These are phyloP conservation scores for Bertia moriformis DNA, from an alignment of 2,329 filamentous ascomycete genomes.

Conservation along the genomic window DNA sequence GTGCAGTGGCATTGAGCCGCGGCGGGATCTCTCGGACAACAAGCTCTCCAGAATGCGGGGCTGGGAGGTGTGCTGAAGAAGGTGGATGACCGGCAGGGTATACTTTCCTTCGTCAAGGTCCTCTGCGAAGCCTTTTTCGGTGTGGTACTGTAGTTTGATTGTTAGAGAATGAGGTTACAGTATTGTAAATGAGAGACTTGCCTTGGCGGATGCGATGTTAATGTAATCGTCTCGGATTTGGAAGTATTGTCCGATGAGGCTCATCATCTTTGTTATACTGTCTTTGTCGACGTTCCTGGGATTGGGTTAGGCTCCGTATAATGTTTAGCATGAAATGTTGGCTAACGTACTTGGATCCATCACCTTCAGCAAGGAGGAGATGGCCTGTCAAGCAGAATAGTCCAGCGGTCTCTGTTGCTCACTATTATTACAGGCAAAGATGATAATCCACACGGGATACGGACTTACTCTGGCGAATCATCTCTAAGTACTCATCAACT, in stretches of 20 bases:
- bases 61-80: slow-evolving; percentile 1
- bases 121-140: slow-evolving; percentile 22
- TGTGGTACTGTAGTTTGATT: slow-evolving; percentile 12
- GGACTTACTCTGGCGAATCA: slow-evolving; percentile 9
- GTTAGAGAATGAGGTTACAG: slow-evolving; percentile 2
- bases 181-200: neutral
- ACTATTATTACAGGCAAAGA: too few relatives aligned
- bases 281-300: neutral
- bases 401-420: neutral
- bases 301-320: neutral
- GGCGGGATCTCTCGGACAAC: neutral
- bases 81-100: slow-evolving; percentile 16
- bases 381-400: slow-evolving; percentile 6
- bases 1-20: neutral
- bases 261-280: slow-evolving; percentile 1
- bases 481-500: slow-evolving; percentile 10
- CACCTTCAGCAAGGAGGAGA: slow-evolving; percentile 7
- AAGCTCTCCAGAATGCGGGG: neutral
- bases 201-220: slow-evolving; percentile 12
- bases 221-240: slow-evolving; percentile 18
- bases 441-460: too few relatives aligned
- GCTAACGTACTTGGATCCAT: slow-evolving; percentile 5
- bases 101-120: slow-evolving; percentile 26
- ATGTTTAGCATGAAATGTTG: neutral
- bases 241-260: slow-evolving; percentile 13